Base-by-base conservation (phyloP, 2,329 filamentous ascomycete genomes). In the Eurotiales sp. region DNA sequence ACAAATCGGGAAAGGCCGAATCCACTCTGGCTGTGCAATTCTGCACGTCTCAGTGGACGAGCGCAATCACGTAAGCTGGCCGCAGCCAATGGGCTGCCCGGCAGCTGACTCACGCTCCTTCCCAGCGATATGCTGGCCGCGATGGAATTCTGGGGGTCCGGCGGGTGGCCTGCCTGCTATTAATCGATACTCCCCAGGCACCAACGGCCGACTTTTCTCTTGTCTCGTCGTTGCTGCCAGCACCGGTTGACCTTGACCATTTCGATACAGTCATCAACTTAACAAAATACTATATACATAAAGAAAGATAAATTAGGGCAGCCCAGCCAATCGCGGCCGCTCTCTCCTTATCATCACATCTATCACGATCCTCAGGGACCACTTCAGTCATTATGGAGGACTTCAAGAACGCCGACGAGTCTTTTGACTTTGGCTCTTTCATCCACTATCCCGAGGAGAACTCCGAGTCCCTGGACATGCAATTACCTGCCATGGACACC, bases 341-440 rank as follows among this genome's bases (percentile, higher is more conserved):
- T 51, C 56, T 5, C 51, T 37, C 29, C 57, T 27, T 6, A 50
- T 32, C 50, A 32, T 17, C 14, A 14, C 32, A 46, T 5, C 15
- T 32, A 47, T 47, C 21, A 7, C 12, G 8, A 12, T 12, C 2
- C 17, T 19, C 3, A n/a, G 25, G 21, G 8, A n/a, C 15, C 3
- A 22, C 12, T 10, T 15, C n/a, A 3, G 11, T 23, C 36, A 43
- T 50, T 29, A 50, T 50, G 47, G 47, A 42, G 8, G 43, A 42
- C 3, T 36, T n/a, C 22, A 15, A 43, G 15, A 7, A 12, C 41
- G 34, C 57, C 29, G 57, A 65, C 34, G 65, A 68, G 43, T 64
- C 60, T 58, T 54, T 65, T 30, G 65, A 68, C 54, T 67, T 69
- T 48, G 65, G 67, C 45, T 60, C 64, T 55, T 64, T 64, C 49